These are phyloP conservation scores for Cryptococcus sp. DNA, from an alignment of 1,284 basidiomycete species.

Conservation along the genomic window DNA sequence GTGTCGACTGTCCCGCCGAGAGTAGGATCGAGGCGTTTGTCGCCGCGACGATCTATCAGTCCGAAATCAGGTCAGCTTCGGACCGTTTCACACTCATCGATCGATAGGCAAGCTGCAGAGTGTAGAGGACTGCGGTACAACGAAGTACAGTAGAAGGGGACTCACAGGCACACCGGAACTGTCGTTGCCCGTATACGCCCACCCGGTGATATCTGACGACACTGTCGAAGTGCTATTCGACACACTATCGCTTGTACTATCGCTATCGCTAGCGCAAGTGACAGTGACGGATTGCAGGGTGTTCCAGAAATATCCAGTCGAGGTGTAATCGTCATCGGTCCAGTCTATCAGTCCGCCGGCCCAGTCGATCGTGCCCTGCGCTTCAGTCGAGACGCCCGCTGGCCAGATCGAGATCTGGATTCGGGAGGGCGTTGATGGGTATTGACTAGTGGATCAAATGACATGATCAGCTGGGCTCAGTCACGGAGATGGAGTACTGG, in stretches of 20 bases:
- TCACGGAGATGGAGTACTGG: no score
- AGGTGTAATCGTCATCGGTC: slow-evolving; percentile 68
- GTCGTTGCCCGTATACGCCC: slow-evolving; percentile 37
- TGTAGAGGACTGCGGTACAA: background rate
- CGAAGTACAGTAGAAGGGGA: background rate
- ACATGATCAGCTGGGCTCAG: no score
- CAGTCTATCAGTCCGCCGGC: slow-evolving; percentile 77
- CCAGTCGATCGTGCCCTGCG: slow-evolving; percentile 73
- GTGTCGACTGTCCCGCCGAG: background rate
- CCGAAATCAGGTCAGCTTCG: background rate
- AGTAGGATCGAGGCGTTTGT: background rate
- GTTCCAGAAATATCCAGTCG: slow-evolving; percentile 52
- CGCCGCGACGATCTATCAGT: background rate
- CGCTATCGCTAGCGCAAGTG: slow-evolving; percentile 24
- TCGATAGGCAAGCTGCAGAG: no score
- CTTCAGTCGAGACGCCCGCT: slow-evolving; percentile 64
- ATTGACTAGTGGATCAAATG: slow-evolving; percentile 49
- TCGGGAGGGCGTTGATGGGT: slow-evolving; percentile 73
- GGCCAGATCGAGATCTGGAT: slow-evolving; percentile 81
- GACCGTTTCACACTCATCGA: background rate
- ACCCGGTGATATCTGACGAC: slow-evolving; percentile 24
- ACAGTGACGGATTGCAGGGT: slow-evolving; percentile 40
- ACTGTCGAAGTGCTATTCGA: slow-evolving; percentile 3
- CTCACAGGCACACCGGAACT: slow-evolving; percentile 30
- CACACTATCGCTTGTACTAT: slow-evolving; percentile 3